phyloP scores from a whole-genome alignment of 768 basidiomycete species.

The Lactarius pseudohatsudake region DNA sequence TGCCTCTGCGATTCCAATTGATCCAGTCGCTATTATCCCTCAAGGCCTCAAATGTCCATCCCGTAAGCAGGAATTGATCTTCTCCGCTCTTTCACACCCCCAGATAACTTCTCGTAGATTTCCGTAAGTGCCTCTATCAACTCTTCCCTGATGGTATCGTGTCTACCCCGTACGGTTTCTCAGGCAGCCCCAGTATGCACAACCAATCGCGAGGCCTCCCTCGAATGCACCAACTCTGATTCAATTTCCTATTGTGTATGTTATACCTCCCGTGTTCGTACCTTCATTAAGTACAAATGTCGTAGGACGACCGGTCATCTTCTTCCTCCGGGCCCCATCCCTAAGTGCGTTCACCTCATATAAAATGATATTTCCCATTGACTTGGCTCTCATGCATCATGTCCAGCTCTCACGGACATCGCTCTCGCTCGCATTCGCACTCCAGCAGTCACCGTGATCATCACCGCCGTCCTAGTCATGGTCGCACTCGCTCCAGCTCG shows the following conservation, averaged over 20 bases:
- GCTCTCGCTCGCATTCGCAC: conserved; percentile 6
- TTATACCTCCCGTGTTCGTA: neutral
- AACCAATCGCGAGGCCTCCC: neutral
- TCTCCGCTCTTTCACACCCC: neutral
- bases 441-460: conserved; percentile 1
- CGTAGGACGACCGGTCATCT: conserved; percentile 10
- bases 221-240: conserved; percentile 8
- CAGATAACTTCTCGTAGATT: conserved; percentile 13
- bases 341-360: conserved; percentile 11
- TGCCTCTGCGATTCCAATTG: neutral
- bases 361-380: neutral
- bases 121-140: conserved; percentile 9
- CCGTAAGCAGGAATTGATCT: conserved; percentile 8
- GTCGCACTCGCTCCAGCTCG: conserved; percentile 6
- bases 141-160: neutral
- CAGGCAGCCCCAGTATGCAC: conserved; percentile 10
- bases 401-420: conserved; percentile 5
- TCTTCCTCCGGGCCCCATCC: conserved; percentile 9
- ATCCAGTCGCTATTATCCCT: neutral
- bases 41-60: conserved; percentile 6
- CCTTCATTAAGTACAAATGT: neutral
- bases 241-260: conserved; percentile 4
- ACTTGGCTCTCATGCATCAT: neutral
- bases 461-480: neutral
- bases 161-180: neutral